phyloP scores from a whole-genome alignment of 305 asterid species.

The Solanum aculeatissimum region DNA sequence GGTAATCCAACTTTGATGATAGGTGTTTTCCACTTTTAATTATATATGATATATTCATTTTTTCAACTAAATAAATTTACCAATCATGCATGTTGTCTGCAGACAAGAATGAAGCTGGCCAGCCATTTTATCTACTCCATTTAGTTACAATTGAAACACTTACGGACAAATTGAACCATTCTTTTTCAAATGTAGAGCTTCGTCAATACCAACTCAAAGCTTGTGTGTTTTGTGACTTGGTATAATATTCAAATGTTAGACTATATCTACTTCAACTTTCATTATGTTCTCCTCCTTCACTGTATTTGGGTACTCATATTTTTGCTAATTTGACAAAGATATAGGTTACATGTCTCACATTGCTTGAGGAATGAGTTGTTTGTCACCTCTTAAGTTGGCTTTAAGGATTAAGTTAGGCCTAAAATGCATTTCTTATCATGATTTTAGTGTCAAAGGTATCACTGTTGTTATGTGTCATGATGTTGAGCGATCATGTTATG shows the following conservation, averaged over 20 bases:
- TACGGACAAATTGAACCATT: too few species aligned
- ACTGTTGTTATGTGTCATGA: neutral
- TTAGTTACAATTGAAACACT: too few species aligned
- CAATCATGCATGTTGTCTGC: too few species aligned
- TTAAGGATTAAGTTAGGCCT: neutral
- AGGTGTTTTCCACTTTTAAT: too few species aligned
- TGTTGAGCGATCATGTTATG: neutral
- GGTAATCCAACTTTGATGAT: too few species aligned
- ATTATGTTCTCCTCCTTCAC: neutral
- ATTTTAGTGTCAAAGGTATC: neutral
- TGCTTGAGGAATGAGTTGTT: neutral
- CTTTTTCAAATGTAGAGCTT: too few species aligned
- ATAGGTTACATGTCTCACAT: neutral
- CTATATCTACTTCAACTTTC: neutral
- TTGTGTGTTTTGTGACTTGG: neutral
- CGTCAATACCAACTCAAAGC: neutral
- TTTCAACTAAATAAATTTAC: too few species aligned
- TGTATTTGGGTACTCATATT: neutral
- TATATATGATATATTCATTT: too few species aligned
- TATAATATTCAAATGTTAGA: neutral
- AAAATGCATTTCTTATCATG: neutral
- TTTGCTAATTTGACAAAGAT: neutral
- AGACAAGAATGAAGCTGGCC: too few species aligned
- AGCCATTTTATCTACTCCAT: too few species aligned
- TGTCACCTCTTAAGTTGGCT: neutral